Conservation (phyloP, 192 early-diverging fungal species). For the Dispira parvispora region DNA sequence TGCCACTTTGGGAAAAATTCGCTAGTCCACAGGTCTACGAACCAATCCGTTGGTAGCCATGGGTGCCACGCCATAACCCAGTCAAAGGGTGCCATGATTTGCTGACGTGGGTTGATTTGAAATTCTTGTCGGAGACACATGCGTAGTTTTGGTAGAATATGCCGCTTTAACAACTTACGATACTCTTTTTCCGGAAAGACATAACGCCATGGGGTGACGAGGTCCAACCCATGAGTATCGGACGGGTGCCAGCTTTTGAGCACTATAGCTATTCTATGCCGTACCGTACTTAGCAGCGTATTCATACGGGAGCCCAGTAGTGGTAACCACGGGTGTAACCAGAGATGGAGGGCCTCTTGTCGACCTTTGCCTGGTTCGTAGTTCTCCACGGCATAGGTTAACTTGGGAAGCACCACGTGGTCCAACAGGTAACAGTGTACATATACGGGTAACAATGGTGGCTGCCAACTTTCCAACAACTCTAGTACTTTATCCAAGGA, state of each 20-base stretch:
- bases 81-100: conserved; percentile 44
- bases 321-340: conserved; percentile 73
- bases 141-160: conserved; percentile 55
- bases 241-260: conserved; percentile 48
- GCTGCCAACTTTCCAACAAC: conserved; percentile 53
- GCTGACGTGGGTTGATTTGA: conserved; percentile 51
- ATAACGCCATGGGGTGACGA: conserved; percentile 45
- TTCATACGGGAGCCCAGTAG: conserved; percentile 32
- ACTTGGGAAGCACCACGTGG: conserved; percentile 68
- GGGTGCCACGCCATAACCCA: conserved; percentile 45
- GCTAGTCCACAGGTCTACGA: conserved; percentile 44
- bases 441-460: conserved; percentile 48
- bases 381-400: conserved; percentile 35
- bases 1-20: conserved; percentile 77
- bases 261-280: conserved; percentile 36
- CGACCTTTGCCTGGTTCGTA: conserved; percentile 39
- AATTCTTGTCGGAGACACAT: conserved; percentile 40
- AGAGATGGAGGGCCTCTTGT: conserved; percentile 43
- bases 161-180: not conserved
- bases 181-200: conserved; percentile 15
- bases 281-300: conserved; percentile 33
- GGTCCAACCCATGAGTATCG: conserved; percentile 29
- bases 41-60: conserved; percentile 28
- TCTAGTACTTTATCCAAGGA: not conserved
- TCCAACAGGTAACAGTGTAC: conserved; percentile 56